Base-by-base conservation (phyloP, 306 rosid species). In the Datisca glomerata region DNA sequence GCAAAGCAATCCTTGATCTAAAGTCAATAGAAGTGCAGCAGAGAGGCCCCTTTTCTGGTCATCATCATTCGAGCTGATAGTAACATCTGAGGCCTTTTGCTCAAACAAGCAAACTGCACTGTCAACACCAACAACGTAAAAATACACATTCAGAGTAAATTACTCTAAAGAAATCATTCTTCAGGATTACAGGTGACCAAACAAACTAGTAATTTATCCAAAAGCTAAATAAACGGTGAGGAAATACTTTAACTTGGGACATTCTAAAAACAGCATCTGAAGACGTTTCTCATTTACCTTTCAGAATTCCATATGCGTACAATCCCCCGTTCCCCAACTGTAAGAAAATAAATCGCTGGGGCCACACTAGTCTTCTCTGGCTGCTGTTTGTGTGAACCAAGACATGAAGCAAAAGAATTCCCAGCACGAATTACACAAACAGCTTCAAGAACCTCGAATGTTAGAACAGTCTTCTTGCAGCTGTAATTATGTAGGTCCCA, bases 301-400 rank as follows among this genome's bases (percentile, higher is more conserved):
- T 80, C 93, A 43, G 98, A 89, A 71, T 59, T 74, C 98, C 98
- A 89, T 68, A 84, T 35, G 35, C 93, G 80, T 21, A 89, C 73
- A 63, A 80, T 53, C 52, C 98, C 98, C 15, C 81, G 71, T 41
- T 80, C 98, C 47, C 98, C 98, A 61, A 66, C 91, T 21, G 98
- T 80, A 57, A 75, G 42, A 34, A 89, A 89, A 64, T 66, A 53
- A n/a, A 62, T 53, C 65, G 45, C 67, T 41, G 41, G 57, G 44
- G 69, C 66, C 43, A 57, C 54, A 52, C 46, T 45, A 55, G 67
- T 76, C 69, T 76, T 71, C 43, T 60, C 56, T 35, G 28, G 56
- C 21, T 33, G 44, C 55, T 43, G 12, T 68, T 37, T 32, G 22
- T 51, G 63, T 53, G 63, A 61, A 56, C 53, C 55, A 43, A 80